phyloP scores from a whole-genome alignment of 148 eudicot species.

The Vaccinium corymbosum region DNA sequence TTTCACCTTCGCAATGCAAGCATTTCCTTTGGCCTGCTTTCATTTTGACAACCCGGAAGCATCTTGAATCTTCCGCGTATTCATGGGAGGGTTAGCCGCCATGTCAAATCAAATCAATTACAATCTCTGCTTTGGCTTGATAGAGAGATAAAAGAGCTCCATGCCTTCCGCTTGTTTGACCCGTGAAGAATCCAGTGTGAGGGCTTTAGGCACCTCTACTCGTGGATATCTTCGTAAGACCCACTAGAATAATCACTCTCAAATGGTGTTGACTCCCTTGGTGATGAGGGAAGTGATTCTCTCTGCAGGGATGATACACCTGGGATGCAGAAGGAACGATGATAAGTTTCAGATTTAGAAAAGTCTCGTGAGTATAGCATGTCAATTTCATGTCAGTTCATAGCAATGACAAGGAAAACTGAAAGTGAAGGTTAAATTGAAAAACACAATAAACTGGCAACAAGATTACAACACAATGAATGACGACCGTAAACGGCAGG shows the following conservation, averaged over 20 bases:
- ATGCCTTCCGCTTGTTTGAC: background rate
- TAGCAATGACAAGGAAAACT: background rate
- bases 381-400: background rate
- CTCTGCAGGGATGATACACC: conserved; percentile 64
- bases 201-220: conserved; percentile 24
- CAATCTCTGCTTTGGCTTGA: background rate
- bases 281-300: conserved; percentile 77
- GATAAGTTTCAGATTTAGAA: conserved; percentile 5
- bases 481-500: background rate
- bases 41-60: background rate
- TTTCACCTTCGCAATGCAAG: background rate
- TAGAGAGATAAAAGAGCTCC: background rate
- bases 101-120: background rate
- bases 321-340: conserved; percentile 23
- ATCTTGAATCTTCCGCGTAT: conserved; percentile 1
- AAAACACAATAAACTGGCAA: background rate
- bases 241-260: conserved; percentile 78
- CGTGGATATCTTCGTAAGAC: conserved; percentile 65
- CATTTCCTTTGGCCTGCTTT: conserved; percentile 3
- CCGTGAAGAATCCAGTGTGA: background rate
- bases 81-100: background rate
- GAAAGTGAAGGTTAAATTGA: background rate
- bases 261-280: conserved; percentile 63
- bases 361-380: background rate
- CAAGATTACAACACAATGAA: background rate